Base-by-base conservation (phyloP, 495 filamentous ascomycete genomes). In the Trichoderma gamsii region DNA sequence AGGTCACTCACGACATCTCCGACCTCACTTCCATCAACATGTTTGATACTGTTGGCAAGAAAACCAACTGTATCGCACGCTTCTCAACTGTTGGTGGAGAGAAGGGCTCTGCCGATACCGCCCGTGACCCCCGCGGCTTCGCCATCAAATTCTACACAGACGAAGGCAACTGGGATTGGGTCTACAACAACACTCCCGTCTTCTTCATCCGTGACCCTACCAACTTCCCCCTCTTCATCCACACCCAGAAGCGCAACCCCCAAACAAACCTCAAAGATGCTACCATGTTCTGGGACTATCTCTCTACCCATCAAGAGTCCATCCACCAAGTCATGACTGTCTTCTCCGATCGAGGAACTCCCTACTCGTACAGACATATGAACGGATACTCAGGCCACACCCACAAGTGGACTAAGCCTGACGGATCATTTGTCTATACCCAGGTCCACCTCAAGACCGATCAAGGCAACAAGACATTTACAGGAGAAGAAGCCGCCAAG, bases 221-320 rank as follows among this genome's bases (percentile, higher is more conserved):
- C 64, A 84, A 85, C 56, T 92, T 92, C 73, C 89, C 90, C 0
- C 87, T 90, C 73, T 76, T 91, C 13, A 87, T 87, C 74, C 82
- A 90, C 23, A 83, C 84, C 83, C 43, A 87, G 92, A 76, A 88
- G 87, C 32, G 80, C 82, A 9, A 84, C 88, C 0, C 84, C 90
- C 67, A 89, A 83, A 56, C 88, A 91, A 71, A 89, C 91, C 67
- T 88, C 88, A 8, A 91, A 71, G 88, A 83, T 11, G 88, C 86
- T 5, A 90, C 87, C 3, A 84, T 85, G 0, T 89, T 89, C n/a
- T 93, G 87, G 86, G 90, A 93, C 71, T 93, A 90, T 76, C 56
- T 66, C 43, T 92, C 92, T 76, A 85, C 82, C 65, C 65, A 66
- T 74, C 90, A 87, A 64, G 89, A 92, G 76, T 78, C 84, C 5